Evolutionary conservation across 495 filamentous ascomycete genomes (phyloP).

Genomic region (Lichenothelia convexa): DNA sequence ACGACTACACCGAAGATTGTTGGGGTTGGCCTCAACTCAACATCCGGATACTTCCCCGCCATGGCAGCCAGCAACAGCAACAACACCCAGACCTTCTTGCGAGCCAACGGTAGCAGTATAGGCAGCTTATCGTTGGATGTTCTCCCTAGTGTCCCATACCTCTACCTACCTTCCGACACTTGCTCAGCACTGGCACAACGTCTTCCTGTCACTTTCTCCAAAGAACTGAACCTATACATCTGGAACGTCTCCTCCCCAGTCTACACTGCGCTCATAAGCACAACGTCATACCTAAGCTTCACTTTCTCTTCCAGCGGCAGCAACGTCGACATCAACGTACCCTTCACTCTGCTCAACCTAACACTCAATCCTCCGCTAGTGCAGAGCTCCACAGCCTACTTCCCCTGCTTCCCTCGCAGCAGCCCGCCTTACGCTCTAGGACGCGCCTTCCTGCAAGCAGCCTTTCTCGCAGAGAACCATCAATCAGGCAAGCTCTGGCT

Average conservation of each 20-base stretch:
- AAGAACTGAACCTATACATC: constrained; percentile 26
- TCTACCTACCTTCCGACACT: constrained; percentile 30
- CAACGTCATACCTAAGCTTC: constrained; percentile 32
- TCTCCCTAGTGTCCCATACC: constrained; percentile 28
- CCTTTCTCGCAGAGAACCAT: constrained; percentile 36
- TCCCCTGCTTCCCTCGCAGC: constrained; percentile 28
- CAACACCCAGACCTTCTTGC: constrained; percentile 3
- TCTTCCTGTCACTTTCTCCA: constrained; percentile 28
- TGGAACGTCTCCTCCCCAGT: constrained; percentile 28
- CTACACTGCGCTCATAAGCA: constrained; percentile 27
- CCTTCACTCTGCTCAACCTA: constrained; percentile 34
- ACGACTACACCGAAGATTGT: background rate
- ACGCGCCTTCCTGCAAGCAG: constrained; percentile 37
- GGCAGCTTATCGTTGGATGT: no score
- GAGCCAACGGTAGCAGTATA: no score
- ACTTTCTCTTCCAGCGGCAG: constrained; percentile 18
- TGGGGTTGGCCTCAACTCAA: constrained; percentile 13
- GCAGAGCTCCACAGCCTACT: constrained; percentile 25
- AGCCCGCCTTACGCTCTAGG: constrained; percentile 23
- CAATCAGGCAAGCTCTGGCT: constrained; percentile 1
- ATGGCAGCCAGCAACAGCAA: background rate
- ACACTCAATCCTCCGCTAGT: constrained; percentile 31
- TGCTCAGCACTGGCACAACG: constrained; percentile 29
- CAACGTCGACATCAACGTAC: constrained; percentile 29
- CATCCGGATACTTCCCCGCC: constrained; percentile 5